Conservation (phyloP, 78 protist genomes). For the Guillardia theta region DNA sequence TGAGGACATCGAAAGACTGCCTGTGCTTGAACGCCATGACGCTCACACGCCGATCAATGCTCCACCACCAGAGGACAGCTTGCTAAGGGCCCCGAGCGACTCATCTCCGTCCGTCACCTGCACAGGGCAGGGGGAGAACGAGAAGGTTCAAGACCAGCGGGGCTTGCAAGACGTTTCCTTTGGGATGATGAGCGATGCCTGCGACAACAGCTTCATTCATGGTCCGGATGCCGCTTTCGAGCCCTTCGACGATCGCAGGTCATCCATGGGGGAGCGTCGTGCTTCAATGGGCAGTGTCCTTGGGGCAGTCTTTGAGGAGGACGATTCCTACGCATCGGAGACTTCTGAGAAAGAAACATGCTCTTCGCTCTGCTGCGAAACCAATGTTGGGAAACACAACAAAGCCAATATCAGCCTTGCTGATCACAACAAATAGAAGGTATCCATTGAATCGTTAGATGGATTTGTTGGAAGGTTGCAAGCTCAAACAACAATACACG, state of each 20-base stretch:
- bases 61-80: too few species aligned
- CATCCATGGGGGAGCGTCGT: neutral
- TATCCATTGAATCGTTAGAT: too few species aligned
- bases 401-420: too few species aligned
- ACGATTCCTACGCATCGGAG: too few species aligned
- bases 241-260: neutral
- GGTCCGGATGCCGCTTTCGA: neutral
- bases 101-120: too few species aligned
- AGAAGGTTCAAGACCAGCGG: neutral
- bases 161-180: conserved; percentile 19
- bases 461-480: too few species aligned
- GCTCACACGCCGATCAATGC: neutral
- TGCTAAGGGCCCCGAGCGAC: too few species aligned
- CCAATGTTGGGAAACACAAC: too few species aligned
- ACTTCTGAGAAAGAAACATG: too few species aligned
- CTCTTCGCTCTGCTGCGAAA: too few species aligned
- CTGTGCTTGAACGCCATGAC: neutral
- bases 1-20: neutral
- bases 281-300: neutral
- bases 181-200: neutral
- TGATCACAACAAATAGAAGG: too few species aligned
- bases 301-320: neutral
- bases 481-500: too few species aligned
- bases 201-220: neutral
- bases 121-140: neutral